Evolutionary conservation across 2,329 filamentous ascomycete genomes (phyloP).

Genomic region (Diaporthe longicolla): DNA sequence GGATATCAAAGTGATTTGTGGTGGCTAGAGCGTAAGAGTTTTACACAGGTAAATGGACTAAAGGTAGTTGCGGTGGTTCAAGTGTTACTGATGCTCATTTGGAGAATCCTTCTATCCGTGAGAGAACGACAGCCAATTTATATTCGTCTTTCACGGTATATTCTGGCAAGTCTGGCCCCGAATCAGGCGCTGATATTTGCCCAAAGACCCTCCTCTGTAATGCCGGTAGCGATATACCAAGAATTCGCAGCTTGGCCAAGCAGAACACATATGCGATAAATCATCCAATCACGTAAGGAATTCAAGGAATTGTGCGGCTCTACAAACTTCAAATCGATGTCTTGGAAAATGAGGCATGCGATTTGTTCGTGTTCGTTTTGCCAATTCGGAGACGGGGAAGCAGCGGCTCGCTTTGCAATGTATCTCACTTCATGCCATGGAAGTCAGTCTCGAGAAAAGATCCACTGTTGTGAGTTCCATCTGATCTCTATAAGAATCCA

Average conservation of each 20-base stretch:
- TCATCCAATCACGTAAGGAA: not conserved
- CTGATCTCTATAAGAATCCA: not conserved
- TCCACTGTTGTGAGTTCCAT: not conserved
- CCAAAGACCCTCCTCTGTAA: not conserved
- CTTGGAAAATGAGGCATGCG: not conserved
- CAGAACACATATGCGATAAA: not conserved
- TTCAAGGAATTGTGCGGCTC: not conserved
- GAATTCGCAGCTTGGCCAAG: constrained; percentile 13
- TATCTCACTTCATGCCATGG: constrained; percentile 24
- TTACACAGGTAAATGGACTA: not conserved
- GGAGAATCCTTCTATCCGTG: too few relatives aligned
- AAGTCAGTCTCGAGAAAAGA: not conserved
- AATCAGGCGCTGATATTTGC: constrained; percentile 1
- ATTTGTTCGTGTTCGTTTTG: not conserved
- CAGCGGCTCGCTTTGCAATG: not conserved
- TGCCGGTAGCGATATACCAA: not conserved
- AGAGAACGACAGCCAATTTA: not conserved
- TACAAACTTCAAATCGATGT: not conserved
- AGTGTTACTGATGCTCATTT: not conserved
- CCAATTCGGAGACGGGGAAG: not conserved
- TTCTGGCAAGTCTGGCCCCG: not conserved
- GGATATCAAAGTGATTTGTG: not conserved
- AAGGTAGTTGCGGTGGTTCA: not conserved
- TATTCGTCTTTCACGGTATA: not conserved
- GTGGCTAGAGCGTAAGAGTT: not conserved